phyloP scores from a whole-genome alignment of 768 basidiomycete genomes.

The Pholiota microspora region DNA sequence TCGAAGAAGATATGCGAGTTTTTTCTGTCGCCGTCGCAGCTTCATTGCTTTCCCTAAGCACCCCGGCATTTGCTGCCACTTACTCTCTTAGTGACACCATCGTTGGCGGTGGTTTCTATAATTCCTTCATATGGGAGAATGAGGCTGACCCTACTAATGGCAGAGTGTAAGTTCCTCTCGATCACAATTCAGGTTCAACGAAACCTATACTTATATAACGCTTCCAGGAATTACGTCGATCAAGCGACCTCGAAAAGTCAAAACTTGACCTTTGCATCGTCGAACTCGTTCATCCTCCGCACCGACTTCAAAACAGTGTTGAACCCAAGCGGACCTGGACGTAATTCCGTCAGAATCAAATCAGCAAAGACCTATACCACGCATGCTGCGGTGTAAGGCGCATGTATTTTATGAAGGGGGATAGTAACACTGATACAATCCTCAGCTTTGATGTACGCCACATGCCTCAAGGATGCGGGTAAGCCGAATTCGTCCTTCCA shows the following conservation, averaged over 20 bases:
- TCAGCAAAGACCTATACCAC: slow-evolving; percentile 49
- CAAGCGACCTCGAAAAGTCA: slow-evolving; percentile 35
- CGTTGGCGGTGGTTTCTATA: slow-evolving; percentile 44
- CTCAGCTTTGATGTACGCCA: slow-evolving; percentile 32
- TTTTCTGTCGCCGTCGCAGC: neutral
- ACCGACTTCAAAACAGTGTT: slow-evolving; percentile 47
- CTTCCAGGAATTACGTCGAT: slow-evolving; percentile 42
- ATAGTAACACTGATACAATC: neutral
- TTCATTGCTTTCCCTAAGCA: slow-evolving; percentile 1
- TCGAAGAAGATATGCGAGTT: neutral
- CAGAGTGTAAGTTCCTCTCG: slow-evolving; percentile 45
- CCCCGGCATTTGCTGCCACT: slow-evolving; percentile 30
- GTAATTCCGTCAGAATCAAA: slow-evolving; percentile 52
- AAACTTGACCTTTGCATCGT: slow-evolving; percentile 52
- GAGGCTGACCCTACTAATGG: slow-evolving; percentile 59
- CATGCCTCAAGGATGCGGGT: slow-evolving; percentile 34
- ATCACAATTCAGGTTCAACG: neutral
- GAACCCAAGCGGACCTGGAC: slow-evolving; percentile 41
- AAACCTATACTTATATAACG: too few relatives aligned
- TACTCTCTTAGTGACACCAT: slow-evolving; percentile 44
- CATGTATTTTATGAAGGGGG: neutral
- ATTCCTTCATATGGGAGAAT: slow-evolving; percentile 45
- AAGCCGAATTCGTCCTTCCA: slow-evolving; percentile 6
- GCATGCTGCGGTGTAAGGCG: slow-evolving; percentile 48
- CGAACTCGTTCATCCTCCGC: slow-evolving; percentile 49